Conservation (phyloP, 2,329 filamentous ascomycete species). For the Ceratocystis destructans region DNA sequence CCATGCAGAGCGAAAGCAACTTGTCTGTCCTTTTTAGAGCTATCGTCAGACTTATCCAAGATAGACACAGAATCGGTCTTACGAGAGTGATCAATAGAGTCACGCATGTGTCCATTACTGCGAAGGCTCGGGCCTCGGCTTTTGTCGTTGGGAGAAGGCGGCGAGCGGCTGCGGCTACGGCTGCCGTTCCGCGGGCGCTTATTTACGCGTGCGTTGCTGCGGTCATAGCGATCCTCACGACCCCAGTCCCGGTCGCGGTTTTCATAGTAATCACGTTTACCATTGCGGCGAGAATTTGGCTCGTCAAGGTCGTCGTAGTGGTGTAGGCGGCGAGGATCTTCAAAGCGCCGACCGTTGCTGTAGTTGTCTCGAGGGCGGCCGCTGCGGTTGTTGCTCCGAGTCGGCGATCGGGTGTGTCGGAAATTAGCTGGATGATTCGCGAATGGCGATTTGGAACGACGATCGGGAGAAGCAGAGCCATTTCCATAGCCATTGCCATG, state of each 20-base stretch:
- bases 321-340: conserved; percentile 47
- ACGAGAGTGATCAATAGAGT: conserved; percentile 33
- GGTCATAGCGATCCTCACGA: conserved; percentile 31
- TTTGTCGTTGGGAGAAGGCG: conserved; percentile 29
- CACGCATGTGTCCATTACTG: conserved; percentile 21
- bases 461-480: conserved; percentile 35
- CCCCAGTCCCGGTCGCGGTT: conserved; percentile 38
- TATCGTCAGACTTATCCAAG: conserved; percentile 38
- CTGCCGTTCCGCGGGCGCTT: conserved; percentile 41
- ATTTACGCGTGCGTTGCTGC: conserved; percentile 35
- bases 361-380: conserved; percentile 38
- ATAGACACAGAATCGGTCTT: conserved; percentile 22
- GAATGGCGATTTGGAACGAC: background rate
- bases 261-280: conserved; percentile 39
- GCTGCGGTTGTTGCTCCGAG: conserved; percentile 42
- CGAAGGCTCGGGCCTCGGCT: conserved; percentile 26
- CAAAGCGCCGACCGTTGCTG: background rate
- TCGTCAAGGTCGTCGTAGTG: conserved; percentile 47
- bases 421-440: conserved; percentile 20
- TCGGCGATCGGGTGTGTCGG: conserved; percentile 3
- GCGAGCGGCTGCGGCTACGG: conserved; percentile 36
- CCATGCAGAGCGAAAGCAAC: conserved; percentile 16
- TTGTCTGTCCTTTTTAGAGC: conserved; percentile 13
- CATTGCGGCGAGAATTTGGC: conserved; percentile 24
- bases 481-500: background rate